Percentiles rank a stretch among this genome's conserved stretches.
Evolutionary conservation across 2,329 filamentous ascomycete genomes (phyloP).

Genomic region (Rhynchosporium graminicola): DNA sequence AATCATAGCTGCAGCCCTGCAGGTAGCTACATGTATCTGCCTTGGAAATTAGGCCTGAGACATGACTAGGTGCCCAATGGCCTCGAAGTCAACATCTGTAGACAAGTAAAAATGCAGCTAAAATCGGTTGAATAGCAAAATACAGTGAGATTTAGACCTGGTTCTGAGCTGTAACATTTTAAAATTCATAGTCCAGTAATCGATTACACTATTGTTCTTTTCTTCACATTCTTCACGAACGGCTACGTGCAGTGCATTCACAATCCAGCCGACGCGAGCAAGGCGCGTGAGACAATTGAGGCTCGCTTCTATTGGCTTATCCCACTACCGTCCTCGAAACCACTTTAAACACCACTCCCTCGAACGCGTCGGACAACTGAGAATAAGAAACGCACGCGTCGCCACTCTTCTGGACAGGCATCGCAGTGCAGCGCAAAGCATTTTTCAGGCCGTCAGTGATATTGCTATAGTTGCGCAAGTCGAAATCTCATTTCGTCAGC

Average conservation of each 20-base stretch:
- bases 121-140: no score
- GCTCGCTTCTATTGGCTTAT: slow-evolving; percentile 13
- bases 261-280: neutral
- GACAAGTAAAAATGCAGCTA: no score
- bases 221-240: slow-evolving; percentile 17
- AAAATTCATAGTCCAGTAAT: no score
- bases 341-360: slow-evolving; percentile 32
- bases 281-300: neutral
- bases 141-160: no score
- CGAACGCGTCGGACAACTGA: slow-evolving; percentile 32
- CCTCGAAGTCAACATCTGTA: no score
- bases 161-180: no score
- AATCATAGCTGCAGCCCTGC: no score
- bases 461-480: slow-evolving; percentile 13
- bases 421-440: slow-evolving; percentile 5
- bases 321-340: slow-evolving; percentile 20
- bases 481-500: slow-evolving; percentile 10
- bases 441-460: slow-evolving; percentile 8
- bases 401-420: slow-evolving; percentile 22
- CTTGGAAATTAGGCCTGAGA: no score
- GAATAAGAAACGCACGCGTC: slow-evolving; percentile 27
- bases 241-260: slow-evolving; percentile 7
- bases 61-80: no score
- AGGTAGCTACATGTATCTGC: no score
- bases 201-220: no score